Evolutionary conservation across 1,284 basidiomycete genomes (phyloP).

Genomic region (Wallemia mellicola): DNA sequence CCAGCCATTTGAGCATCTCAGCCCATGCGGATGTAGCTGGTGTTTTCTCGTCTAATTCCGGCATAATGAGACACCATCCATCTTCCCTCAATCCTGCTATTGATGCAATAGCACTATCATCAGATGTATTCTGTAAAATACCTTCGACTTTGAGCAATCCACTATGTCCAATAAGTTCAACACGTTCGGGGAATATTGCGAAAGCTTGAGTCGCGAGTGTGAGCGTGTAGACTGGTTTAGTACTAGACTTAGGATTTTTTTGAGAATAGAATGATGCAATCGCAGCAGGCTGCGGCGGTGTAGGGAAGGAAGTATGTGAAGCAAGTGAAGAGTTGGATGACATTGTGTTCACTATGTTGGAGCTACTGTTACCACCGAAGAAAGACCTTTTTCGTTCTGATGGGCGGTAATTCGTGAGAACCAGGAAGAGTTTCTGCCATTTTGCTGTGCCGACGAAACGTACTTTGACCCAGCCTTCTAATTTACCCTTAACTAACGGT

Average conservation of each 20-base stretch:
- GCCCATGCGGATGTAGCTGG: slow-evolving; percentile 10
- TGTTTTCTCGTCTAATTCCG: slow-evolving; percentile 30
- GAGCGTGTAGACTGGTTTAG: neutral
- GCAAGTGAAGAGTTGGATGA: neutral
- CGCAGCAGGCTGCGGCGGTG: neutral
- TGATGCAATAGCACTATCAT: slow-evolving; percentile 18
- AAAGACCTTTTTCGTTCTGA: neutral
- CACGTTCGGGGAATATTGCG: slow-evolving; percentile 77
- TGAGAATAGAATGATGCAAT: neutral
- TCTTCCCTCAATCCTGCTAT: slow-evolving; percentile 21
- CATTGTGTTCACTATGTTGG: neutral
- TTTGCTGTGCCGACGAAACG: slow-evolving; percentile 81
- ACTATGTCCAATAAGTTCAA: slow-evolving; percentile 57
- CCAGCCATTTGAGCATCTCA: slow-evolving; percentile 68
- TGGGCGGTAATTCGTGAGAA: slow-evolving; percentile 19
- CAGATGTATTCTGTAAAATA: slow-evolving; percentile 40
- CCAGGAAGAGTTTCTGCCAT: slow-evolving; percentile 80
- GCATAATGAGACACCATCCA: slow-evolving; percentile 65
- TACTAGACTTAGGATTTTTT: neutral
- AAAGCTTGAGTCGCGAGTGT: slow-evolving; percentile 21
- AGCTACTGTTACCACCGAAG: neutral
- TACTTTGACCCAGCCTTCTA: slow-evolving; percentile 79
- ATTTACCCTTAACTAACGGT: slow-evolving; percentile 35
- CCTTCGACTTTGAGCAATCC: slow-evolving; percentile 72
- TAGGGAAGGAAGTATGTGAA: neutral